Percentiles rank a stretch among this genome's conserved stretches.
These are phyloP conservation scores for Suillus sp. DNA, from an alignment of 768 basidiomycete species.

Conservation along the genomic window DNA sequence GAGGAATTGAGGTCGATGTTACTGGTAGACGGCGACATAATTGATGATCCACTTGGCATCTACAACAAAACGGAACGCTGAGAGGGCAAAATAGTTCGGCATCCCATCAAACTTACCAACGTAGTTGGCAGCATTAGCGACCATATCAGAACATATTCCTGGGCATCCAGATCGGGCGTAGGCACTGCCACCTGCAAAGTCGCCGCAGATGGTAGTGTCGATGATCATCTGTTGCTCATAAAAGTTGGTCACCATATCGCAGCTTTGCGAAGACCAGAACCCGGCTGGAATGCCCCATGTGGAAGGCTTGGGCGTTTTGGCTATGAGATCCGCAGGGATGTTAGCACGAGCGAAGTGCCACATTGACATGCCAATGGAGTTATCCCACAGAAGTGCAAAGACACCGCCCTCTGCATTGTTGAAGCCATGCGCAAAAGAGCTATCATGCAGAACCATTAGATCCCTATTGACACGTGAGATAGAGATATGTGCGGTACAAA, in stretches of 20 bases:
- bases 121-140: constrained; percentile 61
- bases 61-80: constrained; percentile 23
- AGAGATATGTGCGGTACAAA: not conserved
- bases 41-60: constrained; percentile 60
- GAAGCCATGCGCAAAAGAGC: constrained; percentile 43
- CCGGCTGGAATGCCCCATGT: constrained; percentile 57
- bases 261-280: constrained; percentile 48
- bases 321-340: constrained; percentile 54
- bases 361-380: constrained; percentile 48
- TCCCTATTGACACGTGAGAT: constrained; percentile 35
- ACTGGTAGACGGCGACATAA: constrained; percentile 56
- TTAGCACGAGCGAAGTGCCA: constrained; percentile 57
- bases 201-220: constrained; percentile 37
- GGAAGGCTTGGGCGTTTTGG: constrained; percentile 45
- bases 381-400: constrained; percentile 56
- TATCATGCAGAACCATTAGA: constrained; percentile 16
- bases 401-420: constrained; percentile 49
- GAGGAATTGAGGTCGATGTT: not conserved
- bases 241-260: constrained; percentile 53
- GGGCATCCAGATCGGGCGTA: constrained; percentile 36
- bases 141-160: constrained; percentile 47
- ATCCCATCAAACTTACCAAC: constrained; percentile 35
- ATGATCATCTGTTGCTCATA: constrained; percentile 50
- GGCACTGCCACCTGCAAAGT: constrained; percentile 27
- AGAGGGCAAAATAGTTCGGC: not conserved